Evolutionary conservation across 108 stramenopile species (phyloP).

Genomic region (Cyclotella atomus): DNA sequence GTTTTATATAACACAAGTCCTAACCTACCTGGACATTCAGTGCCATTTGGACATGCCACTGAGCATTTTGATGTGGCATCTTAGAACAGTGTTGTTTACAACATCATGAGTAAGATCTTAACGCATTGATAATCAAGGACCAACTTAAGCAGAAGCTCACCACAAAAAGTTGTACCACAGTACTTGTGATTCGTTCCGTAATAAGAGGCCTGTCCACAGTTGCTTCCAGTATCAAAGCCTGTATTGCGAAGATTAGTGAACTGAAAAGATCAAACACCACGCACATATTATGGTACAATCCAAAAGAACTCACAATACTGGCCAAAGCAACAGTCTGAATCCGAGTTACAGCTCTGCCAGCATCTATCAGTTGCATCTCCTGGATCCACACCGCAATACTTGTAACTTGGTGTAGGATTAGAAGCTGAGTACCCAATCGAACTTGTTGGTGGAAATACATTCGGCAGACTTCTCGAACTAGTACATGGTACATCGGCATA

Average conservation of each 20-base stretch:
- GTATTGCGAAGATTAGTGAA: background rate
- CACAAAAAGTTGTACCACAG: slow-evolving; percentile 16
- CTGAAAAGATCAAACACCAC: background rate
- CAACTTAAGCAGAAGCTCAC: too few relatives aligned
- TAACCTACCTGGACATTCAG: slow-evolving; percentile 16
- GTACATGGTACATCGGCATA: slow-evolving; percentile 84
- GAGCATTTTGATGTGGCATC: slow-evolving; percentile 13
- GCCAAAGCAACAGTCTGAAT: slow-evolving; percentile 20
- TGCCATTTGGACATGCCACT: slow-evolving; percentile 8
- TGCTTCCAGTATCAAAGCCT: slow-evolving; percentile 17
- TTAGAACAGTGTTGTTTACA: too few relatives aligned
- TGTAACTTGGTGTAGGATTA: background rate
- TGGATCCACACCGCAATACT: slow-evolving; percentile 11
- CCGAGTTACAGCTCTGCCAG: slow-evolving; percentile 6
- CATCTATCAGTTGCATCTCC: slow-evolving; percentile 19
- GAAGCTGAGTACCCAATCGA: background rate
- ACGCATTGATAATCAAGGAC: too few relatives aligned
- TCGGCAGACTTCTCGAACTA: slow-evolving; percentile 3
- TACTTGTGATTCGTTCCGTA: slow-evolving; percentile 12
- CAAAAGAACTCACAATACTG: slow-evolving; percentile 9
- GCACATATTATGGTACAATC: background rate
- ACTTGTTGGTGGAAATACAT: background rate
- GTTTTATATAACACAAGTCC: too few relatives aligned
- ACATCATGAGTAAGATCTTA: too few relatives aligned
- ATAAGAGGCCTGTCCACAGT: slow-evolving; percentile 5